A percentile compares a stretch with the other conserved stretches of the same genome.
These are phyloP conservation scores for sorghum (Sorghum bicolor) DNA, from an alignment of 176 grass and related monocot genomes.

Conservation along the genomic window DNA sequence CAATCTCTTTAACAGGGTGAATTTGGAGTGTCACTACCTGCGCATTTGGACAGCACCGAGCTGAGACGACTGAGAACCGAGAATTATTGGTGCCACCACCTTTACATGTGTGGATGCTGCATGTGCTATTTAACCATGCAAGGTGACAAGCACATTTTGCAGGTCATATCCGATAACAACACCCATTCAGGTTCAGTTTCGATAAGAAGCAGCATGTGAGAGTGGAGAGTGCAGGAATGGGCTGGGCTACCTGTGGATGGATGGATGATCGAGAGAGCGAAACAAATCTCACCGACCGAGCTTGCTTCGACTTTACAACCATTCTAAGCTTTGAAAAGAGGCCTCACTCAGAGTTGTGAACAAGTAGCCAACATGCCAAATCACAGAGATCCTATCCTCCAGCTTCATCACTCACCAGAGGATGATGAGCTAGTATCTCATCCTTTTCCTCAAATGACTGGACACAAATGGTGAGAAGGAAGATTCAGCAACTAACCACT, in stretches of 20 bases:
- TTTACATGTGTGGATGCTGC: neutral
- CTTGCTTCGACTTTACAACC: neutral
- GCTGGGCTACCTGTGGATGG: neutral
- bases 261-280: neutral
- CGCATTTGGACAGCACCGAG: neutral
- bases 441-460: neutral
- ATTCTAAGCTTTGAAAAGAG: neutral
- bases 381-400: neutral
- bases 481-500: neutral
- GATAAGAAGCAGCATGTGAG: neutral
- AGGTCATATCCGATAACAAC: neutral
- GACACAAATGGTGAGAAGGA: conserved; percentile 12
- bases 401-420: too few species aligned
- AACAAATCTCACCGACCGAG: neutral
- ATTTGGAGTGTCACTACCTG: neutral
- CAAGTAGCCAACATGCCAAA: neutral
- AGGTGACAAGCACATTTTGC: conserved; percentile 1
- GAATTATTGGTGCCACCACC: neutral
- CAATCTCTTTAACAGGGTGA: neutral
- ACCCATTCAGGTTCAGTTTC: neutral
- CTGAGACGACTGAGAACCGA: neutral
- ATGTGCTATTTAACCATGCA: neutral
- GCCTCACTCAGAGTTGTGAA: neutral
- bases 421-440: too few species aligned
- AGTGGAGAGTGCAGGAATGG: neutral